Evolutionary conservation across 257 asterid species (phyloP), one percentile per base, ranked within the genome.

Genomic region (Fraxinus pennsylvanica): DNA sequence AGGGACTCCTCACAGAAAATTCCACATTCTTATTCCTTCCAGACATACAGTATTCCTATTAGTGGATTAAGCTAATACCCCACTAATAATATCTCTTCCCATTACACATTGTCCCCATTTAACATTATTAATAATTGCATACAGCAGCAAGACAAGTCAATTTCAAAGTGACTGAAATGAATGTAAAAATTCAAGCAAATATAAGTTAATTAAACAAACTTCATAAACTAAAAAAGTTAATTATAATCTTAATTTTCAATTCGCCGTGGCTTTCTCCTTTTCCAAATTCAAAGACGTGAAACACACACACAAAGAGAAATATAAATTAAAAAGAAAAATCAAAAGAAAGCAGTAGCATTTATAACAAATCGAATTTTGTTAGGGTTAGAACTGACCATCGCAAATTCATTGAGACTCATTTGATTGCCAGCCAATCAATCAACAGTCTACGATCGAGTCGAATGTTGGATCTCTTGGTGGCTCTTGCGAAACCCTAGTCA

Each of bases 341-440:
- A 25, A 30, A 71, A 50, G 27, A 2, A 65, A 79, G 10, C 57
- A 71, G 33, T n/a, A 21, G 27, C 15, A n/a, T 1, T 36, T 15
- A 21, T 0, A 36, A 54, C 9, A 8, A 71, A 22, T 22, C 68
- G 68, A 21, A 21, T 22, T 59, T 19, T 68, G 10, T 13, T 68
- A 29, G 73, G 29, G 35, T 59, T 7, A 75, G 70, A n/a, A 36
- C 83, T 82, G 50, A 91, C 94, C 97, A 91, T 91, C 39, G 97
- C 84, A 63, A 88, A 91, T 70, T 90, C 83, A 21, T 88, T 84
- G 75, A 78, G 79, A 83, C 84, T 89, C 97, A 91, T 91, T 43
- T 82, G 66, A 72, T 25, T 9, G 63, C 36, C 29, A 9, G 14
- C 19, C 32, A 59, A 59, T 59, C 0, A 59, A 59, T 22, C 15